Evolutionary conservation across 352 stramenopile genomes (phyloP), one percentile per base, ranked within the genome.

Genomic region (Phytophthora litchii): DNA sequence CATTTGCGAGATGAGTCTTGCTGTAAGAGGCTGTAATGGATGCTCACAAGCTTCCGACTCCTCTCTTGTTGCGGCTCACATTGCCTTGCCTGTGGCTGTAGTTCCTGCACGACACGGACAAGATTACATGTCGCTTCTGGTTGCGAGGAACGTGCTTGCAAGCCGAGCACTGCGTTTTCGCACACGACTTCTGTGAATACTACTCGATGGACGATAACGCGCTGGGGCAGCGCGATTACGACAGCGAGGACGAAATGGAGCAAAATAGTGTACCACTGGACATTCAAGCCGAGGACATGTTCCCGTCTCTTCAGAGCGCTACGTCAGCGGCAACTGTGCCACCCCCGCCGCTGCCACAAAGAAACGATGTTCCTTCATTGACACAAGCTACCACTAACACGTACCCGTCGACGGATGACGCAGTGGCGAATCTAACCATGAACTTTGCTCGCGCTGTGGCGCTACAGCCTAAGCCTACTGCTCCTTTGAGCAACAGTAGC

Each of bases 41-140:
- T 62, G 54, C 60, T 65, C 54, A 58, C 42, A 37, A 56, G 45
- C 43, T 60, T 49, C 16, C 57, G 47, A 47, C 38, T 70, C 54
- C 41, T 66, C 60, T 44, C 47, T 72, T 64, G 40, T 67, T 57
- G 44, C 40, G 53, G 41, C 51, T 74, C 43, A 59, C 36, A 17
- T 59, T 73, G 53, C 32, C 35, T 54, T 64, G 25, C 40, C 48
- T 70, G 41, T 72, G 55, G 43, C 45, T 56, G 9, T 60, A 94
- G 86, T 95, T 95, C 70, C 59, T 95, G 32, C 86, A 95, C 56
- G 83, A 93, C 56, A 95, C 86, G 46, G 64, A 93, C 67, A 71
- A 66, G 34, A 88, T 95, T 51, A 92, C 86, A 41, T 95, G 86
- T 54, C 86, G 86, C 44, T 95, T 92, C 37, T 95, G 86, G 86